Evolutionary conservation across 768 basidiomycete genomes (phyloP), one percentile per base, ranked within the genome.

Genomic region (Pulveroboletus sp.): DNA sequence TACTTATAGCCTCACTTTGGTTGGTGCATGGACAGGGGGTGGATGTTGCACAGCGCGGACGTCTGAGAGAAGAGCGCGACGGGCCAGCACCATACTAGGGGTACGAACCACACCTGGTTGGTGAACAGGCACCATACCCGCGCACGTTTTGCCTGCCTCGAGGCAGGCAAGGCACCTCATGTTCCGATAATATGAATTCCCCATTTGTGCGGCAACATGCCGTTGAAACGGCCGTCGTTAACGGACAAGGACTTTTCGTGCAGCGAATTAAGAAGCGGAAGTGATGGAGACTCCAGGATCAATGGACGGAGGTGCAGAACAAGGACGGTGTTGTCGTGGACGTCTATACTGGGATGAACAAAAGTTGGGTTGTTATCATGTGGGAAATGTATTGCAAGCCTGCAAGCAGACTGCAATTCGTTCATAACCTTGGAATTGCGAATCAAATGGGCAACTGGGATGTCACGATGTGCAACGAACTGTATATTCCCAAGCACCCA

Each of bases 1-100:
- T 59, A 30, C 56, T 64, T 63, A 56, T 63, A 61, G 17, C 38
- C 16, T 35, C 22, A 41, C n/a, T 36, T 39, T 26, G 24, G 35
- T 31, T 22, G 49, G 43, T 44, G 24, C 61, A 47, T 53, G 62
- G 59, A 52, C 48, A 19, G 13, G 46, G 50, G 58, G 43, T 16
- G 59, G 48, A 58, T 37, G 34, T 20, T 35, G 37, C 57, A 46
- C 62, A 52, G 47, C 51, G 45, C 50, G 50, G 58, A 6, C 24
- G 38, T 16, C 44, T 23, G 30, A 45, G 23, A 35, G 47, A 32
- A 17, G 43, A 48, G 45, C 24, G 29, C 39, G 44, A 26, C 26
- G 32, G 4, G 35, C 30, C n/a, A 27, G 45, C 39, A 47, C 12
- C 29, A 36, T 12, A 32, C n/a, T 24, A 20, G 51, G 34, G 27